Base-by-base conservation (phyloP, 2,329 filamentous ascomycete genomes). In the Thielaviopsis ethacetica region DNA sequence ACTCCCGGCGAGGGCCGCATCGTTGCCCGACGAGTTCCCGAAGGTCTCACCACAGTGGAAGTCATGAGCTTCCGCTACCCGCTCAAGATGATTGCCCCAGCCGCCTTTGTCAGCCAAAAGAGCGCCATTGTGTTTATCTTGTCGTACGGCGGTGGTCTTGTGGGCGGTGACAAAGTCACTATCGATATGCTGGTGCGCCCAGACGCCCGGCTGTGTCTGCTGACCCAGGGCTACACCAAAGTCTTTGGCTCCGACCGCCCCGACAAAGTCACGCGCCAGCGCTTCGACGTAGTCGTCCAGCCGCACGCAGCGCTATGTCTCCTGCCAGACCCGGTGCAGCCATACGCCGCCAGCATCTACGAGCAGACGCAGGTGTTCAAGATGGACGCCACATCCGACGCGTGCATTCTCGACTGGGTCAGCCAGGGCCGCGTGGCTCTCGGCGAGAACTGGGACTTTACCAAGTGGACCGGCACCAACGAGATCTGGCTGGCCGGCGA, bases 331-430 rank as follows among this genome's bases (percentile, higher is more conserved):
- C 93, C 93, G 0, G 86, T 95, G 2, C 91, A 96, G 68, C 93
- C 93, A 0, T 97, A 95, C 68, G 83, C 82, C 62, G 79, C 81
- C 62, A 94, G 88, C 66, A 81, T 86, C 51, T 97, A 95, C 70
- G 81, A 86, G 65, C 93, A 97, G 71, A 78, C 75, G 17, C 93
- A 97, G 70, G 78, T 82, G 21, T 96, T 96, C 70, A 78, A 78
- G 41, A 71, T 85, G 56, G 74, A 74, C 7, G 71, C 73, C 9
- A 71, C 67, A 5, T 80, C 76, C 65, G 83, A 85, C 49, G 72
- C 97, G 15, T 94, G 90, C 67, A 77, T 95, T 1, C 74, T 95
- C 53, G 93, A 98, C 70, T 98, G 93, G 93, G 90, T 97, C 6
- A 94, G 84, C 1, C 87, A 91, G 67, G 93, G 93, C 7, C 82